Evolutionary conservation across 306 rosid species (phyloP), one percentile per base, ranked within the genome.

Genomic region (Prunus mongolica): DNA sequence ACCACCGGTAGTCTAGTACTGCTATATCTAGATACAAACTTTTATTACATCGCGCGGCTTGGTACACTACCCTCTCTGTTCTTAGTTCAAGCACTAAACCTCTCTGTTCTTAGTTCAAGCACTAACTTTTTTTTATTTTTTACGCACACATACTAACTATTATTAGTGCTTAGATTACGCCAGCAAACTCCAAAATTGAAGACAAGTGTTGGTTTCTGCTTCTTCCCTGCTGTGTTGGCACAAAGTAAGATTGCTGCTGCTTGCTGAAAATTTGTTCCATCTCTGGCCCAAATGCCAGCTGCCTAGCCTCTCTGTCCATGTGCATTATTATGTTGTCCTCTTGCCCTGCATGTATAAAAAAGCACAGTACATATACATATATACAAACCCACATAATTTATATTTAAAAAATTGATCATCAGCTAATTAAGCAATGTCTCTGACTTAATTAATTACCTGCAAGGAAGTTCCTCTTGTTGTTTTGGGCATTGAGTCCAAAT

Each of bases 301-400:
- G 83, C 76, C 69, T 74, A 2, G 80, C 86, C n/a, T 55, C 78
- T 58, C 74, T 83, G 54, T 74, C 80, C 62, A 82, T 9, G 70
- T 63, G 66, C 60, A 45, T 78, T 9, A 78, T n/a, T 20, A 65
- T 51, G 70, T 71, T 83, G 44, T 15, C 52, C 11, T 74, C 78
- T 83, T 58, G 69, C 75, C 80, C 82, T 68, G 41, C 50, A 44
- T 18, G 1, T 51, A 1, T 2, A 12, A 24, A 3, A 12, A 0
- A 50, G 55, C 15, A 16, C 56, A 51, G 51, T 47, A 47, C 12
- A 47, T 47, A 47, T 47, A 12, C 12, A 18, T 4, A 18, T 5
- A 52, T 15, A 52, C 20, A 6, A 15, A 5, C 15, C 51, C 41
- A 34, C 41, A 34, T 34, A 34, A 34, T 34, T 34, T 34, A 34